Percentiles rank a stretch among this genome's conserved stretches.
Conservation (phyloP, 306 rosid genomes). For the Gillenia trifoliata region DNA sequence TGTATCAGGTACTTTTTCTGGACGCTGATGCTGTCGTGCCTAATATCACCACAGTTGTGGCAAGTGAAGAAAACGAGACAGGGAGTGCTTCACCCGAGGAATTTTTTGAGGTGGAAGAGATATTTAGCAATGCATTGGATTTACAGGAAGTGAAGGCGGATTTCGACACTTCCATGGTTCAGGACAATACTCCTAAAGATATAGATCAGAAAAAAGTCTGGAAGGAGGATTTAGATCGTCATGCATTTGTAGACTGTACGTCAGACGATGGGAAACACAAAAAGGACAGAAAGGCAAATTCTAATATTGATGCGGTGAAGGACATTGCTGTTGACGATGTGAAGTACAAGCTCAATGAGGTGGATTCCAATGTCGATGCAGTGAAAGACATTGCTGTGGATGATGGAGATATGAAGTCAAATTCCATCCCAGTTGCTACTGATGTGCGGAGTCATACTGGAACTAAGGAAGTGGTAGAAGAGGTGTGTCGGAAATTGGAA, state of each 20-base stretch:
- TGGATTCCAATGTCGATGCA: constrained; percentile 47
- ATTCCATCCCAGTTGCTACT: constrained; percentile 27
- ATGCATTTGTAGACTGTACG: constrained; percentile 63
- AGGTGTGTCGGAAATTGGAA: constrained; percentile 33
- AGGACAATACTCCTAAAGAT: constrained; percentile 26
- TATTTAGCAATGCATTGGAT: constrained; percentile 78
- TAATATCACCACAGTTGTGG: constrained; percentile 55
- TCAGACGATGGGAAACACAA: constrained; percentile 56
- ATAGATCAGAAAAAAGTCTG: constrained; percentile 44
- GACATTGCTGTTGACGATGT: constrained; percentile 87
- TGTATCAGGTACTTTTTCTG: constrained; percentile 89
- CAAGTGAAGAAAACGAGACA: constrained; percentile 57
- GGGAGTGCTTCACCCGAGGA: constrained; percentile 93
- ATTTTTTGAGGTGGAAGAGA: constrained; percentile 95
- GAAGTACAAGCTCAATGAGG: constrained; percentile 52
- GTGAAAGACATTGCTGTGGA: constrained; percentile 92
- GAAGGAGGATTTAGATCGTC: constrained; percentile 79
- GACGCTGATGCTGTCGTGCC: constrained; percentile 88
- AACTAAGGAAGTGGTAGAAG: constrained; percentile 50
- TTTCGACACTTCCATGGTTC: constrained; percentile 38
- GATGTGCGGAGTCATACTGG: constrained; percentile 40
- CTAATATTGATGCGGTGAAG: constrained; percentile 57
- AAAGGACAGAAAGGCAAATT: constrained; percentile 45
- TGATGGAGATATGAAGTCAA: constrained; percentile 61
- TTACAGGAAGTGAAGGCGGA: constrained; percentile 59